Base-by-base conservation (phyloP, 2,329 filamentous ascomycete genomes). In the Monilinia laxa region DNA sequence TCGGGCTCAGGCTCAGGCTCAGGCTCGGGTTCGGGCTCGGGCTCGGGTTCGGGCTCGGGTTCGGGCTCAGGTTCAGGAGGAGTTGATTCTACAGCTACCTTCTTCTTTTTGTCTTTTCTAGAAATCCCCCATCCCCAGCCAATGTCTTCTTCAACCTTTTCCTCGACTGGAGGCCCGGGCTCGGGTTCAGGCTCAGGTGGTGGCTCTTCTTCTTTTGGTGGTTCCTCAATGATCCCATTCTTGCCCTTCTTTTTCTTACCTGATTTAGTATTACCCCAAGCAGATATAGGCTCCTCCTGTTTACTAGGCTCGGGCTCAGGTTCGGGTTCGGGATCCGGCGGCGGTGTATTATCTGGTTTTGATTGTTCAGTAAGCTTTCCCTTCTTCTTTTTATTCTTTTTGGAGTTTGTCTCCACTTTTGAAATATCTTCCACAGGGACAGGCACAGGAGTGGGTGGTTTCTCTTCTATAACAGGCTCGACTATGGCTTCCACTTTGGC, bases 391-490 rank as follows among this genome's bases (percentile, higher is more conserved):
- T 81, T 80, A 65, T 79, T 82, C 68, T 71, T 68, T 64, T 76
- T 85, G 73, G 86, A 87, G 71, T 83, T 83, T 68, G 76, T 75
- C 3, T 77, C 76, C 71, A 83, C 83, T 7, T 78, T 66, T 35
- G 20, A 66, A 23, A n/a, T n/a, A 31, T 66, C 63, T 52, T 68
- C 63, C 31, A 59, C 38, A 16, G 47, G 38, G n/a, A 38, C 31
- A 38, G 57, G n/a, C 18, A 45, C 38, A 38, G 54, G 51, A 42
- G 45, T 45, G 18, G 35, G 12, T 42, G 55, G 49, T 35, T 60
- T 65, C 2, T 77, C 77, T 31, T 80, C 79, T 38, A 76, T 76
- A 65, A 79, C 78, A 2, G 80, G 79, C 71, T 83, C 81, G 63
- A 82, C 79, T 64, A 68, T 28, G 31, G 58, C 45, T 47, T 62